These are phyloP conservation scores for Globisporangium alternatum DNA, from an alignment of 352 stramenopile species.

Conservation along the genomic window DNA sequence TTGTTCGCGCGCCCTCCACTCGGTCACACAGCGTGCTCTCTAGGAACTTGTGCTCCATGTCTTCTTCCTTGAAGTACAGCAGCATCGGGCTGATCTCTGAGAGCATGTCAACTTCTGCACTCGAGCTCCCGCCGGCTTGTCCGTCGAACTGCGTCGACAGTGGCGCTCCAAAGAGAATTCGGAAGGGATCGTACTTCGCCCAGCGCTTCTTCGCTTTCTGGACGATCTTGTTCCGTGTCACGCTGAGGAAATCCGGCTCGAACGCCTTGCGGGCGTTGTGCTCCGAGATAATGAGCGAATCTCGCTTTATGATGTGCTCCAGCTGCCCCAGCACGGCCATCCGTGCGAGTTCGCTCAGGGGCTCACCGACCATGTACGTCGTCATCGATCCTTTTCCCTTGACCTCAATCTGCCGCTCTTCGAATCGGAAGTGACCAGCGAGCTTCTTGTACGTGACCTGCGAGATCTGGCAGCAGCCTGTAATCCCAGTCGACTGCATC, in stretches of 20 bases:
- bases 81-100: constrained; percentile 55
- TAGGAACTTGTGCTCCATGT: constrained; percentile 78
- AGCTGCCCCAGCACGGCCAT: constrained; percentile 59
- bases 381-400: constrained; percentile 88
- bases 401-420: constrained; percentile 77
- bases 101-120: constrained; percentile 63
- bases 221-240: constrained; percentile 47
- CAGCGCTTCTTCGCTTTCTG: constrained; percentile 49
- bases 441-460: constrained; percentile 85
- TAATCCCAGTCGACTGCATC: constrained; percentile 89
- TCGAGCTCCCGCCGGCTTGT: constrained; percentile 23
- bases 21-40: constrained; percentile 58
- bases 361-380: constrained; percentile 78
- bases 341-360: constrained; percentile 56
- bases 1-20: constrained; percentile 61
- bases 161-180: constrained; percentile 49
- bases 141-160: constrained; percentile 29
- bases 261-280: constrained; percentile 37
- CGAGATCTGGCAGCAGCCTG: constrained; percentile 75
- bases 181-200: constrained; percentile 57
- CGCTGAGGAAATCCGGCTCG: constrained; percentile 51
- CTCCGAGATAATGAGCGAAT: constrained; percentile 58
- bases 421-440: constrained; percentile 66
- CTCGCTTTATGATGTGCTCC: constrained; percentile 62
- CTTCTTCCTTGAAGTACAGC: constrained; percentile 60